Evolutionary conservation across 257 asterid species (phyloP), one percentile per base, ranked within the genome.

Genomic region (Jasminum sambac): DNA sequence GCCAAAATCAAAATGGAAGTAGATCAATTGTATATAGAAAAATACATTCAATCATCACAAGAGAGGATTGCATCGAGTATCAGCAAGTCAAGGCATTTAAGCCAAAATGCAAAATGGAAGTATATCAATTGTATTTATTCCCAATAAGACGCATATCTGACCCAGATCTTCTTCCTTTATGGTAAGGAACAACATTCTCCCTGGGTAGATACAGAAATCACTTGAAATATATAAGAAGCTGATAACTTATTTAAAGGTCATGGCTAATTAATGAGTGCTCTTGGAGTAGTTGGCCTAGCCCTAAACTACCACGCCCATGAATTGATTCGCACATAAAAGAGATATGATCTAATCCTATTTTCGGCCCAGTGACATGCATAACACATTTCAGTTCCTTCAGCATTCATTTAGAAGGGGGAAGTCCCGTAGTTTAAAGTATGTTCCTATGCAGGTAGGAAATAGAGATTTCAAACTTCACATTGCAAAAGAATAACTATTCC

Each of bases 331-430:
- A 66, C 44, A 58, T 60, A 39, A 43, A 59, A 58, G 11, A 24
- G 34, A 16, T 17, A 52, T 19, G 12, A 52, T 66, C 61, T 52
- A 8, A 26, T 52, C 30, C 58, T 46, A 44, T 25, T 39, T 71
- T 48, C 25, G 46, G 61, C 23, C 48, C 74, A 50, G 55, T 40
- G 48, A 57, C 67, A 75, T 43, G 5, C 44, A 26, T 44, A 14
- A 50, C 63, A 65, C 44, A 38, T 41, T 9, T 7, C 36, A 37
- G 46, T 36, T 38, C 40, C 43, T 63, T 6, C 2, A 42, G 11
- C 39, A 68, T 17, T 30, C 39, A 55, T 23, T 19, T 55, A 55
- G 16, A 23, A 55, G 36, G 36, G 16, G 8, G n/a, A 52, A 59
- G 41, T 59, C 36, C 73, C 12, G 7, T 14, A 44, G 14, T 67